Conservation (phyloP, 1,139 yeast genomes). For the Protomyces macrosporus region DNA sequence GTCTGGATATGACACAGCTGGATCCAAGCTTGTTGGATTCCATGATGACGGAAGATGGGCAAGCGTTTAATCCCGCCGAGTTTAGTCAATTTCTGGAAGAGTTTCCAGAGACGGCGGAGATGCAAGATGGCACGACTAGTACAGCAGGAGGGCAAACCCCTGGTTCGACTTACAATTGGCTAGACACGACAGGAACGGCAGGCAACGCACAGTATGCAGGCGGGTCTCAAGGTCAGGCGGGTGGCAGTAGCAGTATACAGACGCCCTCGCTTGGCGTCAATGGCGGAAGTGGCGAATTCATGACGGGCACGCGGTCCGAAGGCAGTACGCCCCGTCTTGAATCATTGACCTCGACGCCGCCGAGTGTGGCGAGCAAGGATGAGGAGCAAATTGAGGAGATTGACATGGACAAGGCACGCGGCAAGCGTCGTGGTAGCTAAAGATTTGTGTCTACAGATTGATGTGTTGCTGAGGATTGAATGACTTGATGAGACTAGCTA, state of each 20-base stretch:
- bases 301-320: background rate
- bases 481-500: too few species aligned
- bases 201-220: too few species aligned
- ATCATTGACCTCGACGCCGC: background rate
- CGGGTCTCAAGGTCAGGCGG: too few species aligned
- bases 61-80: background rate
- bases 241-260: too few species aligned
- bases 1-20: conserved; percentile 1
- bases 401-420: conserved; percentile 24
- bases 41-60: background rate
- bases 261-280: background rate
- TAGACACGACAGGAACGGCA: too few species aligned
- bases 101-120: background rate
- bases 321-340: background rate
- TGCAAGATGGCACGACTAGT: background rate
- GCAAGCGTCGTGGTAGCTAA: conserved; percentile 4
- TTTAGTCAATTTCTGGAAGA: background rate
- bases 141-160: background rate
- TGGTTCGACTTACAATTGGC: too few species aligned
- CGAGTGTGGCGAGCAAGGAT: background rate
- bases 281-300: too few species aligned
- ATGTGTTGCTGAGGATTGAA: too few species aligned
- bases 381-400: conserved; percentile 23
- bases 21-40: conserved; percentile 5
- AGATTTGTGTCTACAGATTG: background rate